Evolutionary conservation across 2,329 filamentous ascomycete species (phyloP).

Genomic region (Calonectria hongkongensis): DNA sequence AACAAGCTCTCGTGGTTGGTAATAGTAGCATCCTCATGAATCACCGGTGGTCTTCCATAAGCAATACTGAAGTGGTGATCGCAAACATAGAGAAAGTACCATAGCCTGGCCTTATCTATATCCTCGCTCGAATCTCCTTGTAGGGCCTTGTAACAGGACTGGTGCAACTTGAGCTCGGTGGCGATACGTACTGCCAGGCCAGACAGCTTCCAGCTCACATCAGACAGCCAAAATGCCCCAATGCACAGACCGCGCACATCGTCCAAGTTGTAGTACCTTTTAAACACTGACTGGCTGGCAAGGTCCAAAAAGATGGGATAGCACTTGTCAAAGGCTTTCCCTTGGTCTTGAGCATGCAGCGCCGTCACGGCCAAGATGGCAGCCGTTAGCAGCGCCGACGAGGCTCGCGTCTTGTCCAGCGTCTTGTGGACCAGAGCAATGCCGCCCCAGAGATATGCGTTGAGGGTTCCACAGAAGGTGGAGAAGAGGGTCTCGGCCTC

Average conservation of each 20-base stretch:
- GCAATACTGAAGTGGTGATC: slow-evolving; percentile 80
- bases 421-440: slow-evolving; percentile 56
- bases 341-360: slow-evolving; percentile 57
- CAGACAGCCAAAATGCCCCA: slow-evolving; percentile 79
- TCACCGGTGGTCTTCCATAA: slow-evolving; percentile 75
- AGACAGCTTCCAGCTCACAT: slow-evolving; percentile 73
- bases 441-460: slow-evolving; percentile 59
- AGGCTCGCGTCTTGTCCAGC: slow-evolving; percentile 54
- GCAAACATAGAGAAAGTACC: slow-evolving; percentile 79
- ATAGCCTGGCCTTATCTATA: slow-evolving; percentile 74
- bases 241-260: slow-evolving; percentile 77
- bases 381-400: slow-evolving; percentile 56
- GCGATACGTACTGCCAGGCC: slow-evolving; percentile 75
- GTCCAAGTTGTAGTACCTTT: slow-evolving; percentile 71
- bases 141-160: slow-evolving; percentile 70
- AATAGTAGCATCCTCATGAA: slow-evolving; percentile 74
- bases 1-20: slow-evolving; percentile 74
- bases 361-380: slow-evolving; percentile 59
- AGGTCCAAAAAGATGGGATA: slow-evolving; percentile 75
- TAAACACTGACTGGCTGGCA: slow-evolving; percentile 75
- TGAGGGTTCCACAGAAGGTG: slow-evolving; percentile 55
- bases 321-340: slow-evolving; percentile 72
- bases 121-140: slow-evolving; percentile 64
- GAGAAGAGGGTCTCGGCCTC: slow-evolving; percentile 56
- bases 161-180: slow-evolving; percentile 74